Conservation (phyloP, 495 filamentous ascomycete genomes). For the Durotheca rogersii region DNA sequence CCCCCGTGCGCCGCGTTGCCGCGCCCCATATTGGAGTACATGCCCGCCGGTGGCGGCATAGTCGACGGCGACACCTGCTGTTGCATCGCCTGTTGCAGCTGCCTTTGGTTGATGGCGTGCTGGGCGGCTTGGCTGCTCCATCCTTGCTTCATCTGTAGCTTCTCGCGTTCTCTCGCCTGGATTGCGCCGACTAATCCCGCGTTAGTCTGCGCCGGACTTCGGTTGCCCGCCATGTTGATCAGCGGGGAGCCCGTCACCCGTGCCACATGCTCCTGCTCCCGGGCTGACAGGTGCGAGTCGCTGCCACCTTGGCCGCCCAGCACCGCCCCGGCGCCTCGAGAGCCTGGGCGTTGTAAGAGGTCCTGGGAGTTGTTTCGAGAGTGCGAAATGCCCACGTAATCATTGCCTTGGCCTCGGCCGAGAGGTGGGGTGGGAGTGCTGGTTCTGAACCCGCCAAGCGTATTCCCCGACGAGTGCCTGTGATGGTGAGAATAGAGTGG, state of each 20-base stretch:
- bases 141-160: conserved; percentile 67
- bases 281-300: conserved; percentile 74
- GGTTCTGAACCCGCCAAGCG: conserved; percentile 46
- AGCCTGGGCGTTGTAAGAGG: conserved; percentile 37
- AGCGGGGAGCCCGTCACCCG: conserved; percentile 80
- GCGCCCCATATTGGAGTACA: conserved; percentile 37
- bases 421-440: conserved; percentile 48
- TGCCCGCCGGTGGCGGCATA: conserved; percentile 29
- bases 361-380: conserved; percentile 50
- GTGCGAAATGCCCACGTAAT: conserved; percentile 37
- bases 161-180: conserved; percentile 72
- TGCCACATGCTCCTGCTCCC: conserved; percentile 92
- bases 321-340: conserved; percentile 34
- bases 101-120: conserved; percentile 73
- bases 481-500: conserved; percentile 61
- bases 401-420: conserved; percentile 23
- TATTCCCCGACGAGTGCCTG: conserved; percentile 58
- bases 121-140: conserved; percentile 72
- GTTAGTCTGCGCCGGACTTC: conserved; percentile 50
- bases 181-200: conserved; percentile 74
- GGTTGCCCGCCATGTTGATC: conserved; percentile 65
- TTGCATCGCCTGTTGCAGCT: conserved; percentile 57
- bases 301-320: conserved; percentile 37
- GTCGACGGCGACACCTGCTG: conserved; percentile 35
- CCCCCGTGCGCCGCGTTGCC: conserved; percentile 18